Base-by-base conservation (phyloP, 495 filamentous ascomycete genomes). In the Tricharina praecox region DNA sequence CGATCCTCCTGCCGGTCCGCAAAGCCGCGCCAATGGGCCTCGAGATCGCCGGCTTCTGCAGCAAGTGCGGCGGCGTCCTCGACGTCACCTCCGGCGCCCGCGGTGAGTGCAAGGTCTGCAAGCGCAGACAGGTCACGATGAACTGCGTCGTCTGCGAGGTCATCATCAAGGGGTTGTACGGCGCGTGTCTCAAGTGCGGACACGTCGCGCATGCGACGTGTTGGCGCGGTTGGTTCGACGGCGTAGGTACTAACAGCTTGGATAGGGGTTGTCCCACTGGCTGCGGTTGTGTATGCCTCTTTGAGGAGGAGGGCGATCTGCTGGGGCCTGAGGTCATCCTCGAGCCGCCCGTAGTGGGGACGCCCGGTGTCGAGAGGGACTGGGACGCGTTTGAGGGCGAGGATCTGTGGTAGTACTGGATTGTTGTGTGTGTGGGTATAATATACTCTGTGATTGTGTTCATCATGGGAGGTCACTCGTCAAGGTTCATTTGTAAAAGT, bases 181-280 rank as follows among this genome's bases (percentile, higher is more conserved):
- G 68, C 3, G 66, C 75, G 4, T 80, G 76, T 53, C 60, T 78
- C 4, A 63, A 61, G 40, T 80, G 76, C 50, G 76, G 76, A n/a
- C 77, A 77, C 50, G 70, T 70, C 10, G 64, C 64, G 11, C 76
- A 80, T 58, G 68, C 73, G 21, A 71, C 52, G 62, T 77, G n/a
- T 58, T 64, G 43, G 62, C 70, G 54, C 69, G 72, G 65, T 64
- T 64, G 62, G 62, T 36, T 51, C 33, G 7, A 36, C 44, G 38
- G 53, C 18, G 39, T 39, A 8, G 15, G 36, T 38, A 50, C n/a
- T 8, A 32, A n/a, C 18, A 21, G 15, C 28, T 50, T 8, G 48
- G 54, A 11, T 48, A 48, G 11, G 45, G 49, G 61, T 28, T 69
- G 66, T 51, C 58, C 64, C 32, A 60, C 64, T 8, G 67, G 66